Evolutionary conservation across 2,329 filamentous ascomycete species (phyloP), one percentile per base, ranked within the genome.

Genomic region (Aspergillus sp.): DNA sequence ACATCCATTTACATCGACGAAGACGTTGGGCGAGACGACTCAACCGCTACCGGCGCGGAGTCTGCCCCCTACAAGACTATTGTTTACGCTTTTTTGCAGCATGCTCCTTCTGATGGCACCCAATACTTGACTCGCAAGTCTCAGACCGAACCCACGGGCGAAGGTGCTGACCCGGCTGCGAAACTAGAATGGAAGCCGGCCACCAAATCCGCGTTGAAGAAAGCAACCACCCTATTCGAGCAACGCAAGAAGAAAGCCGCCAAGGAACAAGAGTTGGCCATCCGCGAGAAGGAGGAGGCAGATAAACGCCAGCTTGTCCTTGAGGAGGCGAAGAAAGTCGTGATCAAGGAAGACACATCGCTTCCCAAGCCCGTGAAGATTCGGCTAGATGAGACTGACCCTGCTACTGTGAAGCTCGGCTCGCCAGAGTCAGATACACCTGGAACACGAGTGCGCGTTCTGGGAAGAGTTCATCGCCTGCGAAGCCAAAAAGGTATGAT

Each of bases 141-240:
- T 30, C 79, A 83, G 59, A 87, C 85, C 49, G 86, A 84, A 24
- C 73, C 83, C 20, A 76, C 83, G n/a, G 82, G 79, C 55, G 82
- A 83, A 65, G 83, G 83, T 70, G 86, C 86, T 61, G 89, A 91
- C 67, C 82, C 83, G 62, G 80, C 82, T 54, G 82, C 82, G 54
- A 83, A 85, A 63, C 76, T 88, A 63, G 83, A 86, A 66, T 96
- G 89, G 89, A 93, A 93, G 79, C 87, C 89, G 55, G 89, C 86
- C 19, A 88, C 89, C 60, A 96, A 95, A 80, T 89, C 89, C 59
- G 91, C 90, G 20, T 75, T 91, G 71, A 96, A 96, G 82, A 96
- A 96, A 78, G 89, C 89, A 4, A 85, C 86, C 79, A 87, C 86
- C 73, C 86, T 86, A 63, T 86, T 86, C 63, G 89, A 91, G 65